These are phyloP conservation scores for Solanum medicagineum DNA, from an alignment of 257 asterid species.

Conservation along the genomic window DNA sequence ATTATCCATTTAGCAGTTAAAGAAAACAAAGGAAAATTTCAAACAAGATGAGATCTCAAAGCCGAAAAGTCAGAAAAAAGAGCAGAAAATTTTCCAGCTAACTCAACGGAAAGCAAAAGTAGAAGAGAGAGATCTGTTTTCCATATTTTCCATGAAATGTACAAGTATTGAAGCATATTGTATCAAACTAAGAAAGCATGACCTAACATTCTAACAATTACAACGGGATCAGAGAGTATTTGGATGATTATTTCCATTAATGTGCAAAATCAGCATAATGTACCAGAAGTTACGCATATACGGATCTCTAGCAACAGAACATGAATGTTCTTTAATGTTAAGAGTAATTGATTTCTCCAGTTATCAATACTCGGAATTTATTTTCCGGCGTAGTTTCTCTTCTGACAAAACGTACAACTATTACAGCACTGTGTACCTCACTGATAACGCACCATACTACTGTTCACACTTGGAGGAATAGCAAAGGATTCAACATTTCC, in stretches of 20 bases:
- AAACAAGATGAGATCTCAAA: too few relatives aligned
- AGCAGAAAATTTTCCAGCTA: background rate
- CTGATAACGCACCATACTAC: background rate
- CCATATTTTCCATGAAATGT: background rate
- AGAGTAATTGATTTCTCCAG: background rate
- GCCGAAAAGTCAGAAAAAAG: too few relatives aligned
- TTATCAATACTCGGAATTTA: background rate
- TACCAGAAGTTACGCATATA: background rate
- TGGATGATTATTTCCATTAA: background rate
- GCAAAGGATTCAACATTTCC: background rate
- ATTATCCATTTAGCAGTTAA: too few relatives aligned
- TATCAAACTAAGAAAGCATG: background rate
- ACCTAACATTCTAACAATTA: background rate
- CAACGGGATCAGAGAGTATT: background rate
- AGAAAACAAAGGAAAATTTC: too few relatives aligned
- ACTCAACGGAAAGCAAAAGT: background rate
- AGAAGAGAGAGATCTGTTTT: background rate
- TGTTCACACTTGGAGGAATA: background rate
- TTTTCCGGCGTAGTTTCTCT: background rate
- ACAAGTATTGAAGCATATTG: background rate
- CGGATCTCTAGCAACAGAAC: background rate
- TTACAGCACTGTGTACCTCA: background rate
- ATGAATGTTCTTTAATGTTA: too few relatives aligned
- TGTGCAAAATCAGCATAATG: background rate
- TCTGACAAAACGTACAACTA: background rate